Base-by-base conservation (phyloP, 2,329 filamentous ascomycete genomes). In the Aureobasidium sp. region DNA sequence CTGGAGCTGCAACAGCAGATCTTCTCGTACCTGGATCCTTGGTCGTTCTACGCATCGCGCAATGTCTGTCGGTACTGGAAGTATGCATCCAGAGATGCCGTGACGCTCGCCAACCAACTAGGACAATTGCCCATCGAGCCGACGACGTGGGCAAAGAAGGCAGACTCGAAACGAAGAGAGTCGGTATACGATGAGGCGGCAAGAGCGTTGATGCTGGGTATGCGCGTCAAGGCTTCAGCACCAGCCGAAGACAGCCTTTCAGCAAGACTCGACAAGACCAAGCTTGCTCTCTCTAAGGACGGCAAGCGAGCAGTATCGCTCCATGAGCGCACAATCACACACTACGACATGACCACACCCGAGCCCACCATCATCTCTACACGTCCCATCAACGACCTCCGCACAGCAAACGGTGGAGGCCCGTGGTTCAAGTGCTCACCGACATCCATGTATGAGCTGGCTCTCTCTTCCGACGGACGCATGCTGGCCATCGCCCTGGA, bases 1-100 rank as follows among this genome's bases (percentile, higher is more conserved):
- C 62, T 72, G 13, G 71, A 73, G 59, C 63, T 73, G 37, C 71
- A 71, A 55, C 71, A 72, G 64, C 70, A 71, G 29, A 63, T 72
- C 57, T 73, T 70, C 65, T 61, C 65, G 30, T 68, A 64, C 62
- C 67, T 73, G 47, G 70, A 72, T 45, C 64, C 69, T 7, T 66
- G 63, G 47, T 70, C 70, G 3, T 73, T 72, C 65, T 68, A 68
- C 59, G 62, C 67, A 7, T 68, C 69, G 1, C 64, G 70, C 11
- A 68, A 66, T 45, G 69, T 71, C 25, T 72, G 70, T 66, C 68
- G 66, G 50, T 72, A 65, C 64, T 73, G 71, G 71, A 62, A 65
- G n/a, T 68, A 66, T 48, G 69, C 71, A 9, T 69, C 70, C 1
- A 66, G 68, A 21, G 69, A 71, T 41, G 61, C 67, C 1, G 65